Evolutionary conservation across 768 basidiomycete genomes (phyloP), one percentile per base, ranked within the genome.

Genomic region (Naematelia aurantialba): DNA sequence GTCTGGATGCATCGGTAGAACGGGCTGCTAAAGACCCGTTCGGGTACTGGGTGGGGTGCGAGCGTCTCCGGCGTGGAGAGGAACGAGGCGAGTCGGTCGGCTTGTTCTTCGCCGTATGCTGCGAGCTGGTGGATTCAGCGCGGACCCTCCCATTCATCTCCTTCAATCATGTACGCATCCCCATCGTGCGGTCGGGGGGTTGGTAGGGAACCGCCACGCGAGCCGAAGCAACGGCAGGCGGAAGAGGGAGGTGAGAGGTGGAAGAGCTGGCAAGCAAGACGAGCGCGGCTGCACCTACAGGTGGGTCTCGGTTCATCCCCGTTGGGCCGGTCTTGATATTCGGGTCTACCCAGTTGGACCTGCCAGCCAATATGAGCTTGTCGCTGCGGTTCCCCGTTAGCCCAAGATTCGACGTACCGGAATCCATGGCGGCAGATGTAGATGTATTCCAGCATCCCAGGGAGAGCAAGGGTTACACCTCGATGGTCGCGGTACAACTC

Each of bases 1-100:
- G 75, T 76, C 60, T 78, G 67, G 31, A 78, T 72, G 56, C 77
- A 78, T 29, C 77, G 64, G 55, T 75, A 78, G 57, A 78, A 78
- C 0, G 77, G 71, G 24, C 61, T 64, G 8, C 63, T 65, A 55
- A 76, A 76, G 13, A 78, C 63, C 24, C 67, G 47, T 45, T 78
- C 74, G n/a, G n/a, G n/a, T n/a, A n/a, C n/a, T n/a, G n/a, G n/a
- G n/a, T n/a, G n/a, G 0, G 77, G 71, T 17, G 46, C 46, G 5
- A 59, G 56, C 4, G 58, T 31, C 14, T 57, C 45, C 0, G 66
- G 63, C 29, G 64, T 52, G 4, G 73, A 62, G 13, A 77, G 58
- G 65, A 73, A 74, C 27, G 49, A 5, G 1, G 72, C 66, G 1
- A 76, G 65, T 22, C 55, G 39, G 21, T 59, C 45, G 26, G 74